These are phyloP conservation scores for Cordyceps tenuipes DNA, from an alignment of 2,329 filamentous ascomycete species.

Conservation along the genomic window DNA sequence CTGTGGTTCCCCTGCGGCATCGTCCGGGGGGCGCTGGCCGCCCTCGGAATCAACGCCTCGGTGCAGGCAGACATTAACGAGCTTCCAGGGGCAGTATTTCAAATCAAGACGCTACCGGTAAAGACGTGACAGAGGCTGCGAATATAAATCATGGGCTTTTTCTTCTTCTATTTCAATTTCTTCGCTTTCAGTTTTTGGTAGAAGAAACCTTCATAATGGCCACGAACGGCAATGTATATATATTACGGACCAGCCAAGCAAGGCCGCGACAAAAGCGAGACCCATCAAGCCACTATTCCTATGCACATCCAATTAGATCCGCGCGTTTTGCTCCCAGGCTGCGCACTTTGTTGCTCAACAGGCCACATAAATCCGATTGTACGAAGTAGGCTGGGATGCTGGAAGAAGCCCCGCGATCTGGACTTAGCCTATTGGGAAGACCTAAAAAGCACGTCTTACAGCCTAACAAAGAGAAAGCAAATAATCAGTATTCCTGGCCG, in stretches of 20 bases:
- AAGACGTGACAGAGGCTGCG: conserved; percentile 43
- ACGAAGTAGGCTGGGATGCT: neutral
- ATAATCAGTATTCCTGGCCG: conserved; percentile 29
- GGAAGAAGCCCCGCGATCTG: neutral
- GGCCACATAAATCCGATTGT: neutral
- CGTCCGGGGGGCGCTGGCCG: conserved; percentile 85
- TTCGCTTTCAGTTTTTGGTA: neutral
- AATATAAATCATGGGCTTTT: neutral
- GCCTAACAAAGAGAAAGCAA: conserved; percentile 9
- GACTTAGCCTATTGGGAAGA: neutral
- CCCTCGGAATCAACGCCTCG: conserved; percentile 80
- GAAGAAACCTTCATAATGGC: neutral
- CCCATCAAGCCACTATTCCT: neutral
- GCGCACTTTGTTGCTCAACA: neutral
- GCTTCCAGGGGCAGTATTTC: conserved; percentile 82
- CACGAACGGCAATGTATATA: neutral
- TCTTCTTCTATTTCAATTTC: neutral
- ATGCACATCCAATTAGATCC: neutral
- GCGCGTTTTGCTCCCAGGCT: neutral
- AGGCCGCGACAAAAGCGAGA: neutral
- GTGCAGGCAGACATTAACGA: conserved; percentile 87
- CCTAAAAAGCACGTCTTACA: conserved; percentile 8
- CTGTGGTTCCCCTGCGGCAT: conserved; percentile 93
- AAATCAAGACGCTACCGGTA: conserved; percentile 75
- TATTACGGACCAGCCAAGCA: neutral